phyloP scores from a whole-genome alignment of 129 eudicot species.

The Pseudognaphalium luteoalbum region DNA sequence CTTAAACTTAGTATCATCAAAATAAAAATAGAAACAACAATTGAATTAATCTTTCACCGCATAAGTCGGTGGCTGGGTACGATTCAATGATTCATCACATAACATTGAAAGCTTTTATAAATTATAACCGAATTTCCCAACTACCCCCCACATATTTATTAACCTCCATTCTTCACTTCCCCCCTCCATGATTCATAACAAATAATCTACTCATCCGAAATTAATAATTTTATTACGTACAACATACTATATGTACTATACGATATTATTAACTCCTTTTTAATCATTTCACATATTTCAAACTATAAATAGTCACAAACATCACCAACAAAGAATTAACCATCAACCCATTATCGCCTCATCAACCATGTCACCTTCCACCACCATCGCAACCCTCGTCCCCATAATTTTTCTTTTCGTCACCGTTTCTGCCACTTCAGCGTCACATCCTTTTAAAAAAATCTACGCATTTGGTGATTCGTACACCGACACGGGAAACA shows the following conservation, averaged over 20 bases:
- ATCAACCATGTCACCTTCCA: slow-evolving; percentile 29
- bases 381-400: slow-evolving; percentile 1
- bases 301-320: slow-evolving; percentile 19
- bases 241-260: neutral
- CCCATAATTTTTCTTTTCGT: slow-evolving; percentile 11
- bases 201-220: neutral
- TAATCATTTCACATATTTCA: slow-evolving; percentile 4
- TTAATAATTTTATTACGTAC: slow-evolving; percentile 4
- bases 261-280: neutral
- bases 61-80: slow-evolving; percentile 28
- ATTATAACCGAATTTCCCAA: slow-evolving; percentile 27
- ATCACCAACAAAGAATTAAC: neutral
- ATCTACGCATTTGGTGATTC: slow-evolving; percentile 85
- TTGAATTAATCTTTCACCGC: slow-evolving; percentile 31
- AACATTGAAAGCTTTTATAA: slow-evolving; percentile 34
- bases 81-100: slow-evolving; percentile 27
- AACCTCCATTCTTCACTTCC: slow-evolving; percentile 30
- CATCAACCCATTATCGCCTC: slow-evolving; percentile 5
- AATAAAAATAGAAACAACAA: neutral
- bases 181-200: slow-evolving; percentile 11
- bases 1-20: neutral
- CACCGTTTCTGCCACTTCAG: slow-evolving; percentile 10
- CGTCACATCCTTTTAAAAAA: slow-evolving; percentile 42
- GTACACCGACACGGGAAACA: slow-evolving; percentile 93
- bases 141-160: slow-evolving; percentile 26